Evolutionary conservation across 805 yeast species (phyloP).

Genomic region (Cyberlindnera maclurae): DNA sequence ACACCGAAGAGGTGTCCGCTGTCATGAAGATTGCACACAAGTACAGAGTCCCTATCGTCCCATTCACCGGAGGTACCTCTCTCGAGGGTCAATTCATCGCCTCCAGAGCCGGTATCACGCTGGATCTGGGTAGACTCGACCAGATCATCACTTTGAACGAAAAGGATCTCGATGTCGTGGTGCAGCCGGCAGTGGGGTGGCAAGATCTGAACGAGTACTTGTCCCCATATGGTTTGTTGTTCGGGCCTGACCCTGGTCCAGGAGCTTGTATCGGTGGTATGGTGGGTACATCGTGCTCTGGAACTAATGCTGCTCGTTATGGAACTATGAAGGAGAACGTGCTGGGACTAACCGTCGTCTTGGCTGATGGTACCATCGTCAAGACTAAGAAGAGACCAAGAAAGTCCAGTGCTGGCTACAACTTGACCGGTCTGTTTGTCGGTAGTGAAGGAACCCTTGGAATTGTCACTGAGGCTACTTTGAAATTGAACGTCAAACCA

Average conservation of each 20-base stretch:
- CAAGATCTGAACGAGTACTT: slow-evolving; percentile 53
- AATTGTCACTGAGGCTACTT: slow-evolving; percentile 68
- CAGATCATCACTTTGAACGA: slow-evolving; percentile 47
- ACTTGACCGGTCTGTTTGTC: slow-evolving; percentile 63
- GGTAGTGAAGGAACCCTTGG: slow-evolving; percentile 82
- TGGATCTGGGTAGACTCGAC: slow-evolving; percentile 58
- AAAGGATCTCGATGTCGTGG: slow-evolving; percentile 62
- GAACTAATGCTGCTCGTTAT: slow-evolving; percentile 70
- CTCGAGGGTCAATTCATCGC: slow-evolving; percentile 78
- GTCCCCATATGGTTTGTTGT: slow-evolving; percentile 42
- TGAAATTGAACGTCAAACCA: slow-evolving; percentile 62
- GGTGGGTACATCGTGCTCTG: slow-evolving; percentile 73
- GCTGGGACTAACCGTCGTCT: slow-evolving; percentile 59
- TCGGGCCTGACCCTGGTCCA: slow-evolving; percentile 78
- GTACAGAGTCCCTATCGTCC: slow-evolving; percentile 63
- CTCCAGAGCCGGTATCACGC: slow-evolving; percentile 58
- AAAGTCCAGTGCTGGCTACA: slow-evolving; percentile 76
- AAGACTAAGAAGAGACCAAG: slow-evolving; percentile 72
- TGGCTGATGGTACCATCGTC: slow-evolving; percentile 73
- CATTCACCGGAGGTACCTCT: slow-evolving; percentile 73
- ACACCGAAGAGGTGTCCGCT: slow-evolving; percentile 59
- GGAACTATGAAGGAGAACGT: slow-evolving; percentile 79
- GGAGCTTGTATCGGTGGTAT: slow-evolving; percentile 79
- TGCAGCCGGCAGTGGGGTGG: slow-evolving; percentile 81
- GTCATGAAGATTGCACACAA: slow-evolving; percentile 57